Evolutionary conservation across 164 flowering plant species (phyloP), one percentile per base, ranked within the genome.

Genomic region (Brasenia schreberi): DNA sequence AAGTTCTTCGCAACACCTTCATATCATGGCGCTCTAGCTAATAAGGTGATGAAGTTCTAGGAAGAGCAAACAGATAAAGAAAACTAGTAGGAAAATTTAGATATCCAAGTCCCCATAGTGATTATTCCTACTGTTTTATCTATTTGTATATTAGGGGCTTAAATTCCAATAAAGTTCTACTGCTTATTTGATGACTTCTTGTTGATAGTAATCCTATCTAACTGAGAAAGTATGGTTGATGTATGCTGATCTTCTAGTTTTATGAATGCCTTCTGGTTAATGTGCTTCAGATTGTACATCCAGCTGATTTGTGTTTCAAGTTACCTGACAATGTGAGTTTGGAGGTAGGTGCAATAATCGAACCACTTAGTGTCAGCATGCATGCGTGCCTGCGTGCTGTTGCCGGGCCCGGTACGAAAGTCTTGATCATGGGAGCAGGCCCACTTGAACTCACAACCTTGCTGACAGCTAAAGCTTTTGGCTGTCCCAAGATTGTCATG

Each of bases 311-410:
- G 61, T 87, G 96, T 64, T 89, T 89, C 62, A 85, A 89, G 65
- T 75, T 89, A 18, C 92, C 96, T 0, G 90, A 85, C 5, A 85
- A 83, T 72, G 84, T 87, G 75, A 89, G 87, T 74, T 79, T 89
- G 74, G 92, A 87, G 69, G 96, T 85, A 78, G 96, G 92, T 19
- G 96, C 96, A 19, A 85, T 89, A 88, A 85, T 89, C 70, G 96
- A 89, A 73, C 96, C 92, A 10, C 72, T 89, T 19, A 89, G 96
- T 67, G 96, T 89, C 42, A 90, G 90, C 52, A 87, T 89, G 42
- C 92, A 89, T 75, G 96, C 87, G 67, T 89, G 96, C 70, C 84
- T 85, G 12, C 84, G 92, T 42, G 90, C 90, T 42, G 67, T 79
- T 44, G 66, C 84, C 67, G 90, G 92, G 61, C 87, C 90, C 0